Evolutionary conservation across 192 early-diverging fungal species (phyloP).

Genomic region (Phlyctochytrium planicorne): DNA sequence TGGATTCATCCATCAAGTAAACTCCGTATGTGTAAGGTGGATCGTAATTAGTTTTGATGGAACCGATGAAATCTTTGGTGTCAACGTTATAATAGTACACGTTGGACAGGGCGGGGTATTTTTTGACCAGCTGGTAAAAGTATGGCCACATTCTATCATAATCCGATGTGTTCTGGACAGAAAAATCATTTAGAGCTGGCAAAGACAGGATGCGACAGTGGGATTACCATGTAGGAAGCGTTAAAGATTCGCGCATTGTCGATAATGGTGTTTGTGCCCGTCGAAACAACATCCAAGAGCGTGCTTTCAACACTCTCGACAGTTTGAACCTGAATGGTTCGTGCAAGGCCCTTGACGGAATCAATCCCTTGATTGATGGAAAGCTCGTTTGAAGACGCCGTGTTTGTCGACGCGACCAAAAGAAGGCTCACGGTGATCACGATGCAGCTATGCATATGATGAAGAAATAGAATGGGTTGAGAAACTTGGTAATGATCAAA

Average conservation of each 20-base stretch:
- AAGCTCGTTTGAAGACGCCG: not conserved
- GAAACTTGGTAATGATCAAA: too few species aligned
- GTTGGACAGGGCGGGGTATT: not conserved
- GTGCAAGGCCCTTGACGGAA: not conserved
- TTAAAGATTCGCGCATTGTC: not conserved
- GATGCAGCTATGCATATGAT: not conserved
- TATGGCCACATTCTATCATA: not conserved
- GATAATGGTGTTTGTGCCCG: not conserved
- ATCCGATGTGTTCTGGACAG: not conserved
- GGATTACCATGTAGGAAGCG: not conserved
- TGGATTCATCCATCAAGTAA: not conserved
- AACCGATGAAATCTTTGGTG: not conserved
- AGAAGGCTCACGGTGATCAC: not conserved
- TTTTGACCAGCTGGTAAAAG: not conserved
- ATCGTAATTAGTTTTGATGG: not conserved
- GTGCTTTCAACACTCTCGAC: not conserved
- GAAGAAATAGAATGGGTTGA: too few species aligned
- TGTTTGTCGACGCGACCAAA: not conserved
- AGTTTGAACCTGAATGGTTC: not conserved
- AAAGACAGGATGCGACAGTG: too few species aligned
- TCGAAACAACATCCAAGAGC: not conserved
- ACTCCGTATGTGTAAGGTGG: not conserved
- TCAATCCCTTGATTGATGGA: not conserved
- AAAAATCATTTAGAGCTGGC: too few species aligned
- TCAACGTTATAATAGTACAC: not conserved